These are phyloP conservation scores for Spathaspora girioi DNA, from an alignment of 805 yeast species.

Conservation along the genomic window DNA sequence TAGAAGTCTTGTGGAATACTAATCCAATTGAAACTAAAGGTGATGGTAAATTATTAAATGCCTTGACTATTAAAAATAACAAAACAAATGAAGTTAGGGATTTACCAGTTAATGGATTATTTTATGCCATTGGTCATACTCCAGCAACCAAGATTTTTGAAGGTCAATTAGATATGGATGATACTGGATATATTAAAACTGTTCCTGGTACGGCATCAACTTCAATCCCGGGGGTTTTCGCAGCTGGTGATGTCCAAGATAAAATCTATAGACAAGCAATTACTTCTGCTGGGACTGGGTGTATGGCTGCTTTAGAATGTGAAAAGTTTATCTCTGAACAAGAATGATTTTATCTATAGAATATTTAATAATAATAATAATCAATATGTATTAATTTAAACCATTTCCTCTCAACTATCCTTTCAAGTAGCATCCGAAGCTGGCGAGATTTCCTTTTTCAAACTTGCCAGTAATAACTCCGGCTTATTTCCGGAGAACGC, in stretches of 20 bases:
- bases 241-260: conserved; percentile 99
- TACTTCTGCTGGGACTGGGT: conserved; percentile 99
- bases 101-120: conserved; percentile 81
- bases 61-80: conserved; percentile 64
- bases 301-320: conserved; percentile 98
- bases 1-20: conserved; percentile 86
- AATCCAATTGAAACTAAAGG: conserved; percentile 89
- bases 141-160: conserved; percentile 86
- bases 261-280: conserved; percentile 96
- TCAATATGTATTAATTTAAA: no score
- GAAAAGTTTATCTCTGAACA: conserved; percentile 75
- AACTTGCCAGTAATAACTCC: no score
- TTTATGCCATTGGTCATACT: conserved; percentile 96
- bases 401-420: no score
- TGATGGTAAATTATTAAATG: conserved; percentile 76
- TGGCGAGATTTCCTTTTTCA: no score
- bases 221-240: conserved; percentile 85
- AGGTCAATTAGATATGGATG: conserved; percentile 78
- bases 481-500: no score
- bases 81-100: conserved; percentile 67
- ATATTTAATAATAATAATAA: no score
- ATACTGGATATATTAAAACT: conserved; percentile 83
- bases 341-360: conserved; percentile 9
- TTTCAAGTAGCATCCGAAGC: no score
- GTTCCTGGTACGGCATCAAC: conserved; percentile 87